Conservation (phyloP, 257 asterid species). For the Solanum chiquidenum region DNA sequence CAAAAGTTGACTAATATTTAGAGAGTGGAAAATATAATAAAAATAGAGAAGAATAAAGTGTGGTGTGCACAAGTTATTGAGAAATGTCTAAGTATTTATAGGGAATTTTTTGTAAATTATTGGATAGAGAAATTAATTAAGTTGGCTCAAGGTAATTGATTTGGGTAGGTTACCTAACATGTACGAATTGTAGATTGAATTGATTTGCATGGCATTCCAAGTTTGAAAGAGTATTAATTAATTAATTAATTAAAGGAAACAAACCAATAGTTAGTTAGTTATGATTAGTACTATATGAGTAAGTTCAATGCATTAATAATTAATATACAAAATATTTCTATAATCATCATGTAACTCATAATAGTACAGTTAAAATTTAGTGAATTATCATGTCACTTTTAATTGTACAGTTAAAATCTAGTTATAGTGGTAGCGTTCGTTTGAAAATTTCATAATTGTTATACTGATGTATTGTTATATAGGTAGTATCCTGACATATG, state of each 20-base stretch:
- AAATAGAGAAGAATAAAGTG: not conserved
- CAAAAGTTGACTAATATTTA: slow-evolving; percentile 26
- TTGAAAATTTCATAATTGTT: no score
- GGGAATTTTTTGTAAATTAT: not conserved
- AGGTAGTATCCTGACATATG: no score
- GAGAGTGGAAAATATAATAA: not conserved
- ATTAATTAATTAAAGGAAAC: not conserved
- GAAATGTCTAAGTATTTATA: slow-evolving; percentile 21
- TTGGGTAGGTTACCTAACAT: slow-evolving; percentile 47
- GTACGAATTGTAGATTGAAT: slow-evolving; percentile 26
- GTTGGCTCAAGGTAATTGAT: not conserved
- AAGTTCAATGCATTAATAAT: not conserved
- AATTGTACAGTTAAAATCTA: no score
- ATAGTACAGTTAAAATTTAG: not conserved
- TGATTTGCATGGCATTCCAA: slow-evolving; percentile 19
- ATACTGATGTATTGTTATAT: no score
- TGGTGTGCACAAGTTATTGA: slow-evolving; percentile 4
- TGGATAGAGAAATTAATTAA: not conserved
- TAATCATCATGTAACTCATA: not conserved
- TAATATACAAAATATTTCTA: not conserved
- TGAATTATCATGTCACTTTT: not conserved
- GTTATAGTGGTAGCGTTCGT: not conserved
- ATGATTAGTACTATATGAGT: not conserved
- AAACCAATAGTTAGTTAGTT: not conserved
- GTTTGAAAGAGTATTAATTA: not conserved